A percentile compares a stretch with the other conserved stretches of the same genome.
These are phyloP conservation scores for Aegle marmelos DNA, from an alignment of 345 rosid species.

Conservation along the genomic window DNA sequence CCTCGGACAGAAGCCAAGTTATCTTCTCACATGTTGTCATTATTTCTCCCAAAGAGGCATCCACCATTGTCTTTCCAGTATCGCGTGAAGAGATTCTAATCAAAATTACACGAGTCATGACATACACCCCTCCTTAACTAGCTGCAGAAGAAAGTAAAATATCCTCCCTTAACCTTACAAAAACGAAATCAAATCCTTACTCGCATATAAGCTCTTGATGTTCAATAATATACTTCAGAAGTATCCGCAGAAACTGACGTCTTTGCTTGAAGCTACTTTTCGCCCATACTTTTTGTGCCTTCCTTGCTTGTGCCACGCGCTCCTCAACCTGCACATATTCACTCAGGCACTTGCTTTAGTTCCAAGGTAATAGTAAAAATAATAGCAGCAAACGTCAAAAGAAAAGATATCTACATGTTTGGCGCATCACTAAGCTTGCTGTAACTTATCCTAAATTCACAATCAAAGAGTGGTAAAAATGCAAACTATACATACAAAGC, in stretches of 20 bases:
- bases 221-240: constrained; percentile 82
- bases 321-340: constrained; percentile 59
- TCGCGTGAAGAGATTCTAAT: constrained; percentile 90
- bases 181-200: constrained; percentile 41
- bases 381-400: background rate
- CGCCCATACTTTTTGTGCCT: constrained; percentile 93
- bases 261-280: constrained; percentile 89
- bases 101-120: constrained; percentile 15
- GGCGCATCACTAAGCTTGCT: background rate
- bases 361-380: background rate
- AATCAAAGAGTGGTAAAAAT: background rate
- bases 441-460: background rate
- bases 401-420: background rate
- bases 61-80: constrained; percentile 98
- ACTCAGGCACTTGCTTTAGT: background rate
- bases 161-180: background rate
- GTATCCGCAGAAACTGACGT: constrained; percentile 89
- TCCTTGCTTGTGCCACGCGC: constrained; percentile 78
- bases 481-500: background rate
- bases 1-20: constrained; percentile 98
- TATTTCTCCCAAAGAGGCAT: constrained; percentile 96
- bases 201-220: constrained; percentile 98
- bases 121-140: background rate
- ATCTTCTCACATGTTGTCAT: constrained; percentile 99
- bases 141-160: background rate